Base-by-base conservation (phyloP, 2,329 filamentous ascomycete species). In the Aspergillus floridensis region DNA sequence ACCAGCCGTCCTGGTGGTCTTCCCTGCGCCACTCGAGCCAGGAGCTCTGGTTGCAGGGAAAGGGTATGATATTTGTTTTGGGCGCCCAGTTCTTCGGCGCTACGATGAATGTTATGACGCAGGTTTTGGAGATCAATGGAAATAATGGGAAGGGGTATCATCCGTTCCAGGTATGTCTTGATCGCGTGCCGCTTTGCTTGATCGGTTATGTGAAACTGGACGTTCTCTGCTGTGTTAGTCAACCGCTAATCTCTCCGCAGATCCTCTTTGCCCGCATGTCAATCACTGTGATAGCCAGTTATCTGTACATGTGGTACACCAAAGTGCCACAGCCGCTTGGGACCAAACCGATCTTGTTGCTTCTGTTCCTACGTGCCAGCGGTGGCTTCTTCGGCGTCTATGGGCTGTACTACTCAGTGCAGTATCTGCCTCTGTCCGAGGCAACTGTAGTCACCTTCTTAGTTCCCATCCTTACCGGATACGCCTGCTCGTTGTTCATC, bases 401-500 rank as follows among this genome's bases (percentile, higher is more conserved):
- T 72, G 89, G 89, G 38, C 84, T 95, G 77, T 96, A 88, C 66
- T 87, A 87, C 68, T 88, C 86, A 7, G 77, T 90, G 59, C 84
- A 90, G 70, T 96, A 96, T 68, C 84, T 96, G 3, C 90, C 91
- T 0, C 82, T 96, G 2, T 89, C 91, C 16, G 92, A 96, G 72
- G 92, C 92, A 2, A 95, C 91, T 0, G 92, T 96, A 35, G 88
- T 97, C 56, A 95, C 91, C 8, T 97, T 96, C 71, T 82, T 96
- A 5, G 86, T 89, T 0, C 93, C 93, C 0, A 88, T 88, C 14
- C 81, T 96, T 5, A 85, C 91, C 21, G 91, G 90, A 59, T 91
- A 93, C 77, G 83, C 89, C 19, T 96, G 92, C 72, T 92, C 89
- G 38, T 79, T 92, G 57, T 76, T 93, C 41, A 83, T 88, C 22